A percentile compares a stretch with the other conserved stretches of the same genome.
Evolutionary conservation across 2,329 filamentous ascomycete species (phyloP).

Genomic region (Claviceps digitariae): DNA sequence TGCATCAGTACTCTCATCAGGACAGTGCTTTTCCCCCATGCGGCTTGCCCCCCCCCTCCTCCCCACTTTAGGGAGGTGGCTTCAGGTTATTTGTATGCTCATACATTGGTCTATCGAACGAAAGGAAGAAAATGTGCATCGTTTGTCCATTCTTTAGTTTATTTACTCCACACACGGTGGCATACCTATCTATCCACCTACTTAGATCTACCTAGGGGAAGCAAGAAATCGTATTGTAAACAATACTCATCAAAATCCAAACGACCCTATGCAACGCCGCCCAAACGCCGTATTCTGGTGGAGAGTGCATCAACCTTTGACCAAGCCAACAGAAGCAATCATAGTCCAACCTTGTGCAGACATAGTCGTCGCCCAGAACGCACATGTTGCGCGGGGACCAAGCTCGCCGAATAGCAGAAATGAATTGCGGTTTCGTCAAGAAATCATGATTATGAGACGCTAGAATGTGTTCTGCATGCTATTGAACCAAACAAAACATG

Average conservation of each 20-base stretch:
- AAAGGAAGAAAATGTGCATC: neutral
- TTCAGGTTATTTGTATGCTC: neutral
- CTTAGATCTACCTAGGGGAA: conserved; percentile 8
- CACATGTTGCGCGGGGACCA: neutral
- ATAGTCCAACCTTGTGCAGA: neutral
- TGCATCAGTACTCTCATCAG: too few species aligned
- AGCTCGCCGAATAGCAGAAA: neutral
- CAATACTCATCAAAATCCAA: conserved; percentile 1
- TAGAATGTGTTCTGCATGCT: conserved; percentile 2
- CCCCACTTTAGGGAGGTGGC: too few species aligned
- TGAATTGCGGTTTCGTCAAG: neutral
- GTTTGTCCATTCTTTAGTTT: neutral
- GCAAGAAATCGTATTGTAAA: neutral
- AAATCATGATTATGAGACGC: neutral
- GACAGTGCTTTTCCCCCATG: neutral
- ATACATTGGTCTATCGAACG: neutral
- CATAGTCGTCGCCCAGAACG: neutral
- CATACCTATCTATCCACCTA: conserved; percentile 5
- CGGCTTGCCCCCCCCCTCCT: too few species aligned
- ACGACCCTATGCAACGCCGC: neutral
- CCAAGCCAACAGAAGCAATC: neutral
- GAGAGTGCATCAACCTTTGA: neutral
- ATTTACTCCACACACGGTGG: conserved; percentile 7
- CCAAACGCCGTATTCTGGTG: conserved; percentile 6
- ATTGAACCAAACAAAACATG: conserved; percentile 4